These are phyloP conservation scores for Agaricales sp. DNA, from an alignment of 1,284 basidiomycete species.

Conservation along the genomic window DNA sequence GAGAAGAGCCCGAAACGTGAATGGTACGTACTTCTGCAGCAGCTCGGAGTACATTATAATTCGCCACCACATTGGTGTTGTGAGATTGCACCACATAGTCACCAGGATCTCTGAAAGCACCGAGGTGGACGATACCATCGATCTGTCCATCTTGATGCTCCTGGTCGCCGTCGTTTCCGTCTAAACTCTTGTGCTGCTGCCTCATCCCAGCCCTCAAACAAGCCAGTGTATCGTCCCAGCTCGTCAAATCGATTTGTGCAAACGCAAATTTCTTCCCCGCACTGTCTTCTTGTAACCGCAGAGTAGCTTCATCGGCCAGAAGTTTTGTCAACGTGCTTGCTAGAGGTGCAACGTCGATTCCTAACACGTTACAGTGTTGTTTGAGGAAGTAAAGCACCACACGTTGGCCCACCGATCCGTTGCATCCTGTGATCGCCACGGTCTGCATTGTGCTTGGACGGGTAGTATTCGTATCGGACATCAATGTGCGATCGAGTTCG, in stretches of 20 bases:
- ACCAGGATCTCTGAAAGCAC: conserved; percentile 34
- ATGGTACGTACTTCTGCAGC: neutral
- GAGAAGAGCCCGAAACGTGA: neutral
- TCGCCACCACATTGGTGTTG: conserved; percentile 25
- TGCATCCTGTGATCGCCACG: conserved; percentile 53
- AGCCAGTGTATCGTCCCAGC: conserved; percentile 37
- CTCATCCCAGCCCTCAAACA: conserved; percentile 20
- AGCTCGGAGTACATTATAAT: neutral
- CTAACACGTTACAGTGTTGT: conserved; percentile 46
- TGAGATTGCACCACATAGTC: conserved; percentile 47
- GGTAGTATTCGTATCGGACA: too few relatives aligned
- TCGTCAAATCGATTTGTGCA: conserved; percentile 33
- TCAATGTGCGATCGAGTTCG: too few relatives aligned
- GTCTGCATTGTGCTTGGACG: too few relatives aligned
- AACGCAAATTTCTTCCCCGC: conserved; percentile 20
- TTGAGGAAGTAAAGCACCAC: conserved; percentile 42
- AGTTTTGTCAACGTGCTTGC: neutral
- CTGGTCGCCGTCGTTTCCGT: too few relatives aligned
- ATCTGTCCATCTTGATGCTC: conserved; percentile 16
- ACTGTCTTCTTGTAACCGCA: neutral
- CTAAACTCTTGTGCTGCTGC: too few relatives aligned
- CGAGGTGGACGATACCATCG: conserved; percentile 39
- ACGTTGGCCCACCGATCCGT: conserved; percentile 47
- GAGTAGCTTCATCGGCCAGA: neutral
- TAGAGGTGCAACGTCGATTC: conserved; percentile 33